These are phyloP conservation scores for Zymoseptoria crescenta DNA, from an alignment of 2,329 filamentous ascomycete species.

Conservation along the genomic window DNA sequence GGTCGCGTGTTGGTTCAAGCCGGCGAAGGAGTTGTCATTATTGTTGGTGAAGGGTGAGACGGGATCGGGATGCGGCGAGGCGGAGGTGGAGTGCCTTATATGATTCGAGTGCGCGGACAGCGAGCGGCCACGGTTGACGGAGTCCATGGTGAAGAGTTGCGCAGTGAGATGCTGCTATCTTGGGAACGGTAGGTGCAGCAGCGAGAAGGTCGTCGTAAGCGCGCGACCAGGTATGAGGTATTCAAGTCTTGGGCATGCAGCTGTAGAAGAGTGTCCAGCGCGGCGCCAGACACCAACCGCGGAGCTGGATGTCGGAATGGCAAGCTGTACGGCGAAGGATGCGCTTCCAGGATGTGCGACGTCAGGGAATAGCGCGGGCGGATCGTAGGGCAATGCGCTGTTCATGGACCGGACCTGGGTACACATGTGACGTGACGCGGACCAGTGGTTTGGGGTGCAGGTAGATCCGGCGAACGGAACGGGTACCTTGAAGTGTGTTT, in stretches of 20 bases:
- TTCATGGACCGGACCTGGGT: not conserved
- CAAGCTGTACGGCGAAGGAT: not conserved
- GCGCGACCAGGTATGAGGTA: not conserved
- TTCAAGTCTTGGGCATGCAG: not conserved
- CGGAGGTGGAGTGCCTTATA: conserved; percentile 25
- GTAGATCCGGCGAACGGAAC: not conserved
- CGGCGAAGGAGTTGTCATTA: conserved; percentile 8
- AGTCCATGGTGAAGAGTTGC: not conserved
- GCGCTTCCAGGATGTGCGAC: not conserved
- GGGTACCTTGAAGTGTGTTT: not conserved
- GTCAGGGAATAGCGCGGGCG: not conserved
- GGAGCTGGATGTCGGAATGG: not conserved
- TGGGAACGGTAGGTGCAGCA: not conserved
- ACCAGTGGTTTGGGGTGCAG: not conserved
- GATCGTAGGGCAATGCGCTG: not conserved
- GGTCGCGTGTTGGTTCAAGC: conserved; percentile 19
- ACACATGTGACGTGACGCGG: not conserved
- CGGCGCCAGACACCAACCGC: not conserved
- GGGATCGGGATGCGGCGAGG: conserved; percentile 23
- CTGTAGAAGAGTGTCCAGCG: not conserved
- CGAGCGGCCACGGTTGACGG: conserved; percentile 19
- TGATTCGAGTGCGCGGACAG: conserved; percentile 19
- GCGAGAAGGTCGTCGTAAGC: not conserved
- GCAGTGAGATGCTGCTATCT: not conserved
- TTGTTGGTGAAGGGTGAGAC: conserved; percentile 7